A percentile compares a stretch with the other conserved stretches of the same genome.
These are phyloP conservation scores for Microcos paniculata DNA, from an alignment of 345 rosid species.

Conservation along the genomic window DNA sequence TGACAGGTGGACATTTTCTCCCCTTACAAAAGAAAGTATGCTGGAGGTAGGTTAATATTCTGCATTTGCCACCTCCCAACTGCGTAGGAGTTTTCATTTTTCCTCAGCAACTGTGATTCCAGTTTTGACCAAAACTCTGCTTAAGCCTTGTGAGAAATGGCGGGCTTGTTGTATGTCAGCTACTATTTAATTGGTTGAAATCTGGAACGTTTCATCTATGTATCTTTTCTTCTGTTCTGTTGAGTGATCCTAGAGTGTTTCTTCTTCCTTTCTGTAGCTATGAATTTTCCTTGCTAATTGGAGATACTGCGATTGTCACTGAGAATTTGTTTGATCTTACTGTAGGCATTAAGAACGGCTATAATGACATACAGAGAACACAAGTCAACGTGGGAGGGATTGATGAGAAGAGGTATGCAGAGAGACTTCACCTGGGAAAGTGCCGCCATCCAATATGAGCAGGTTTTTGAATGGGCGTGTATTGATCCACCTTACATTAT, in stretches of 20 bases:
- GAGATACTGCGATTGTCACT: background rate
- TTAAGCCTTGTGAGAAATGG: background rate
- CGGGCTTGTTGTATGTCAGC: background rate
- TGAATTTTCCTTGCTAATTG: background rate
- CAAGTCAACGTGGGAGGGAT: slow-evolving; percentile 68
- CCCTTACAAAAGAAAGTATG: slow-evolving; percentile 75
- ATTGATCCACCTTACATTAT: slow-evolving; percentile 67
- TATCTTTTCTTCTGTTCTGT: background rate
- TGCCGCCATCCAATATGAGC: slow-evolving; percentile 83
- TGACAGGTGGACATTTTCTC: slow-evolving; percentile 87
- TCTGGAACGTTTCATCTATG: too few relatives aligned
- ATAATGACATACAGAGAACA: slow-evolving; percentile 69
- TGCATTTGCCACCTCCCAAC: background rate
- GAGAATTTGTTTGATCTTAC: background rate
- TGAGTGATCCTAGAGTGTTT: background rate
- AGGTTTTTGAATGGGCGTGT: slow-evolving; percentile 82
- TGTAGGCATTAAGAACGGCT: slow-evolving; percentile 68
- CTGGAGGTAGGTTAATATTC: slow-evolving; percentile 47
- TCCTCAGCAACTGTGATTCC: background rate
- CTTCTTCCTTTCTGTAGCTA: background rate
- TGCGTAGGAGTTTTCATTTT: background rate
- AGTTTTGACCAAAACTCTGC: background rate
- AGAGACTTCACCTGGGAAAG: slow-evolving; percentile 78
- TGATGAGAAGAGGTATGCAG: slow-evolving; percentile 79
- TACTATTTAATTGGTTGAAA: background rate